These are phyloP conservation scores for Agrocybe pediades DNA, from an alignment of 768 basidiomycete species.

Conservation along the genomic window DNA sequence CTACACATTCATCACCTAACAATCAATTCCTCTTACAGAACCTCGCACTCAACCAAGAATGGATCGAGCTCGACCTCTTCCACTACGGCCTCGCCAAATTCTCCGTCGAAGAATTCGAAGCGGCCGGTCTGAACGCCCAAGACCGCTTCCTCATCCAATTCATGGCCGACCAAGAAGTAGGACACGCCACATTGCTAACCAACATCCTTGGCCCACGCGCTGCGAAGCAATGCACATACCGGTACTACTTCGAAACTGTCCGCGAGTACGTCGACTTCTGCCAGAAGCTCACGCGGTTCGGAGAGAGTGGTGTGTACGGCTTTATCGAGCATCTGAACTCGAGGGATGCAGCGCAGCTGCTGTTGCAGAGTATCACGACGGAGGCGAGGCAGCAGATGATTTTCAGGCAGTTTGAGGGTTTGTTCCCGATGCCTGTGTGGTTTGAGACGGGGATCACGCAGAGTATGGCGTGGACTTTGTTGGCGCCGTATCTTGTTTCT, in stretches of 20 bases:
- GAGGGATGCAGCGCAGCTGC: conserved; percentile 49
- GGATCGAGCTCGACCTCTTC: conserved; percentile 64
- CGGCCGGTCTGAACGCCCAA: conserved; percentile 50
- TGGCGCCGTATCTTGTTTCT: conserved; percentile 50
- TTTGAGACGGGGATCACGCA: conserved; percentile 62
- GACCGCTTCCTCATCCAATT: conserved; percentile 58
- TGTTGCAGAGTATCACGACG: conserved; percentile 59
- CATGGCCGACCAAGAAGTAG: conserved; percentile 67
- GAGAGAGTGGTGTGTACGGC: conserved; percentile 62
- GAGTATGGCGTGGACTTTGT: conserved; percentile 62
- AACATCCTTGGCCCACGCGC: conserved; percentile 51
- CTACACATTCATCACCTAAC: not conserved
- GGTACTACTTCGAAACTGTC: conserved; percentile 55
- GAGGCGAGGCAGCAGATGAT: conserved; percentile 69
- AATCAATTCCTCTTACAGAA: conserved; percentile 32
- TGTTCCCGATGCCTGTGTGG: conserved; percentile 62
- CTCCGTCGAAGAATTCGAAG: conserved; percentile 55
- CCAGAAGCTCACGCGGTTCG: conserved; percentile 55
- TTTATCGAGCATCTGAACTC: conserved; percentile 68
- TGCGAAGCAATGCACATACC: conserved; percentile 59
- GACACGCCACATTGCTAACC: conserved; percentile 55
- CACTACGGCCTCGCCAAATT: conserved; percentile 56
- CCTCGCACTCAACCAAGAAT: conserved; percentile 64
- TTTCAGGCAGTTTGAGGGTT: conserved; percentile 62
- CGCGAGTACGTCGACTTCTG: conserved; percentile 62